Evolutionary conservation across 495 filamentous ascomycete genomes (phyloP).

Genomic region (Lineolata rhizophorae): DNA sequence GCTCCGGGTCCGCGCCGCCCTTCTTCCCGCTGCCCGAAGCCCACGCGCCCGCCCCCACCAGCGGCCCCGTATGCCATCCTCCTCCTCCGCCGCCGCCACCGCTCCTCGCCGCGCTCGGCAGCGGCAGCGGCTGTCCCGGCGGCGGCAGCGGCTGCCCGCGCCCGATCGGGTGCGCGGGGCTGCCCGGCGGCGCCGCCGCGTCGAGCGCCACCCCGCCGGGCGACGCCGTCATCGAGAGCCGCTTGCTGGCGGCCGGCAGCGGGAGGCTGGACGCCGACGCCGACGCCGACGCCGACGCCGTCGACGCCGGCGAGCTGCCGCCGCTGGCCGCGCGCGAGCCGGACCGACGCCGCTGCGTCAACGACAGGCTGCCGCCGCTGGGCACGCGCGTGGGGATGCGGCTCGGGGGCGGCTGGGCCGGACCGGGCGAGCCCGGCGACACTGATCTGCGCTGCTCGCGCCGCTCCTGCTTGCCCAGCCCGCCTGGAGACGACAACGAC

Average conservation of each 20-base stretch:
- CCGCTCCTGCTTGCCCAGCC: neutral
- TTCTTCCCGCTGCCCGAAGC: too few species aligned
- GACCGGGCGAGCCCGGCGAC: neutral
- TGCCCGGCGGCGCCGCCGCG: too few species aligned
- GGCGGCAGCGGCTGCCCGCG: constrained; percentile 15
- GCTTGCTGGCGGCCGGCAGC: neutral
- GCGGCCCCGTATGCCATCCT: too few species aligned
- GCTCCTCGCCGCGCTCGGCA: too few species aligned
- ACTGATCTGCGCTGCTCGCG: neutral
- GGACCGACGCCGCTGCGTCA: too few species aligned
- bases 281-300: neutral
- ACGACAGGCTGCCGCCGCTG: too few species aligned
- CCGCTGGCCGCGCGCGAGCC: neutral
- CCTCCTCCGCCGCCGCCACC: too few species aligned
- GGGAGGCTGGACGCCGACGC: neutral
- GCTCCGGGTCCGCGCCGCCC: too few species aligned
- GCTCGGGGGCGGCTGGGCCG: too few species aligned
- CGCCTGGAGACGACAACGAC: too few species aligned
- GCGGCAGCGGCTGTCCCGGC: constrained; percentile 12
- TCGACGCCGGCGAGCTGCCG: neutral
- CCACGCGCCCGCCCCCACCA: too few species aligned
- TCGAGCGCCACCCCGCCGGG: neutral
- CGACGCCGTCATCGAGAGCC: neutral
- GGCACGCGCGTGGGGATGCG: too few species aligned
- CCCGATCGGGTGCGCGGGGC: constrained; percentile 10